These are phyloP conservation scores for Umbellularia californica DNA, from an alignment of 164 flowering plant species.

Conservation along the genomic window DNA sequence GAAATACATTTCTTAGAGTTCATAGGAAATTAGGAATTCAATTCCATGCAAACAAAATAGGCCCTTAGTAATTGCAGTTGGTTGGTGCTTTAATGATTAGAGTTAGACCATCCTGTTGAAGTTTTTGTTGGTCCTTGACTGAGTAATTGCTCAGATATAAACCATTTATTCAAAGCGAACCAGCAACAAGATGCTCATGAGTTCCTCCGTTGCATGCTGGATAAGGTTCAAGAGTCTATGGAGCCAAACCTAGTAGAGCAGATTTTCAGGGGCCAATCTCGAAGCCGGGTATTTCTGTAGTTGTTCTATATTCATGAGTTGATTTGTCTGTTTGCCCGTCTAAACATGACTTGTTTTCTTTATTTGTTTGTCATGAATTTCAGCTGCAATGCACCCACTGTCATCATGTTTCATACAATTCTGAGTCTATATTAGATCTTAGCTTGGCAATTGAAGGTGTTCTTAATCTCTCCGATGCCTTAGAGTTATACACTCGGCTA, in stretches of 20 bases:
- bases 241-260: constrained; percentile 50
- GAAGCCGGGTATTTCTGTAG: constrained; percentile 53
- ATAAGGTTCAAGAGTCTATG: constrained; percentile 46
- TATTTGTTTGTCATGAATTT: constrained; percentile 24
- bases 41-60: too few relatives aligned
- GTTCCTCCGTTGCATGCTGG: constrained; percentile 74
- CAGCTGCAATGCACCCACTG: constrained; percentile 84
- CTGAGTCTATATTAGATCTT: constrained; percentile 64
- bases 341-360: not conserved
- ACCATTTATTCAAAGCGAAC: constrained; percentile 44
- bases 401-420: constrained; percentile 60
- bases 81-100: too few relatives aligned
- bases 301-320: not conserved
- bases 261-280: constrained; percentile 81
- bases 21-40: too few relatives aligned
- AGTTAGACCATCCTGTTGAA: not conserved
- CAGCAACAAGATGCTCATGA: constrained; percentile 99
- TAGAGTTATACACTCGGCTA: constrained; percentile 70
- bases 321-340: not conserved
- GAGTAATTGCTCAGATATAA: constrained; percentile 43
- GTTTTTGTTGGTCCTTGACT: constrained; percentile 32
- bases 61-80: too few relatives aligned
- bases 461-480: constrained; percentile 50
- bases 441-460: constrained; percentile 87
- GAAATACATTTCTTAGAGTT: too few relatives aligned